Conservation (phyloP, 148 eudicot genomes). For the Fagopyrum homotropicum region DNA sequence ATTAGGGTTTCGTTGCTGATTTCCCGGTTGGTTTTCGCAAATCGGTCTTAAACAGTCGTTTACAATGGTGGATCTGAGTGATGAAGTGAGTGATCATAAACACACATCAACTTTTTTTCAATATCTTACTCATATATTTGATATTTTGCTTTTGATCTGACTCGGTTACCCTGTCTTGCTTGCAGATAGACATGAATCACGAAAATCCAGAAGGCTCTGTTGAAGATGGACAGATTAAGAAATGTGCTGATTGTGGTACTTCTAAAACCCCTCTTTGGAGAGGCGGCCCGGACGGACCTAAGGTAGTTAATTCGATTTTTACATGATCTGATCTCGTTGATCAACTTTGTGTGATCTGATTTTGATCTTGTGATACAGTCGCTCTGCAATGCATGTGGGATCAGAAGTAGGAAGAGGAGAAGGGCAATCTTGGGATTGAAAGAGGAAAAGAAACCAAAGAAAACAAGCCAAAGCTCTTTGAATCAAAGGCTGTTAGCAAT, state of each 20-base stretch:
- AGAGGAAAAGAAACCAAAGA: constrained; percentile 50
- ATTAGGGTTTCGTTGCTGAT: neutral
- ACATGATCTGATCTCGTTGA: neutral
- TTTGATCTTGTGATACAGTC: constrained; percentile 38
- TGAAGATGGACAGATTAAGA: constrained; percentile 40
- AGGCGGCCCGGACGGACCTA: constrained; percentile 93
- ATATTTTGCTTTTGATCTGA: neutral
- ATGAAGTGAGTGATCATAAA: constrained; percentile 61
- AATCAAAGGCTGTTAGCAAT: constrained; percentile 51
- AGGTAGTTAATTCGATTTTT: constrained; percentile 30
- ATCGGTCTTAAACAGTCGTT: neutral
- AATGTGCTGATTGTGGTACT: constrained; percentile 90
- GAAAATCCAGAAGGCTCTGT: constrained; percentile 31
- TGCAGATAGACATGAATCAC: constrained; percentile 46
- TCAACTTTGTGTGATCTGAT: neutral
- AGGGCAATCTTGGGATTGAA: constrained; percentile 57
- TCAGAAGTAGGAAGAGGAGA: constrained; percentile 81
- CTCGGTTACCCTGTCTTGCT: neutral
- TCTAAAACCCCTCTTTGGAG: constrained; percentile 95
- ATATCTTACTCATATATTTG: neutral
- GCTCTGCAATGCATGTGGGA: constrained; percentile 96
- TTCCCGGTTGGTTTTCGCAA: constrained; percentile 28
- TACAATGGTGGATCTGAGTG: constrained; percentile 57
- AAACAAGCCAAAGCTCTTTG: constrained; percentile 18
- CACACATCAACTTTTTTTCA: neutral